A percentile compares a stretch with the other conserved stretches of the same genome.
Evolutionary conservation across 192 early-diverging fungal genomes (phyloP).

Genomic region (Spinellus fusiger): DNA sequence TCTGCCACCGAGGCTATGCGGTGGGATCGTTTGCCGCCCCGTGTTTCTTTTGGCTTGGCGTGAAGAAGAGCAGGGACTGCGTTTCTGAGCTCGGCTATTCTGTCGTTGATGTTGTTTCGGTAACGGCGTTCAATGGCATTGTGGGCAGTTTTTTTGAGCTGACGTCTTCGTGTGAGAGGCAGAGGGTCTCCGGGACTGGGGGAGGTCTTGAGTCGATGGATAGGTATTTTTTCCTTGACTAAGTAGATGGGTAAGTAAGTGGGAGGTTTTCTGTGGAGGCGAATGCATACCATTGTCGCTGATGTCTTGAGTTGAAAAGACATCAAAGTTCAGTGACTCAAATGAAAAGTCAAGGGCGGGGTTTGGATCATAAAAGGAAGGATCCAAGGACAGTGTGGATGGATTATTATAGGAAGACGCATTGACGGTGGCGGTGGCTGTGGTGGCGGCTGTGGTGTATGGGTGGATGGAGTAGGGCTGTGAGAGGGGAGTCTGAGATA

Average conservation of each 20-base stretch:
- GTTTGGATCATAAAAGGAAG: constrained; percentile 12
- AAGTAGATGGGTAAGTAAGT: not conserved
- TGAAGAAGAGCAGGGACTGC: constrained; percentile 78
- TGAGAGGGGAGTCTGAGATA: not conserved
- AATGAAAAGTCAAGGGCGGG: too few species aligned
- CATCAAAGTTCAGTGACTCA: not conserved
- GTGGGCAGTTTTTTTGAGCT: constrained; percentile 86
- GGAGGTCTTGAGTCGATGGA: constrained; percentile 40
- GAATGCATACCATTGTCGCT: too few species aligned
- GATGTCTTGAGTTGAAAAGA: not conserved
- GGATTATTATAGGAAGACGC: too few species aligned
- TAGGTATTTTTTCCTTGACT: constrained; percentile 38
- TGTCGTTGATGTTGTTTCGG: constrained; percentile 95
- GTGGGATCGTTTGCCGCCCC: constrained; percentile 20
- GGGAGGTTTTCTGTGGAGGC: constrained; percentile 6
- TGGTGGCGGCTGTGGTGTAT: not conserved
- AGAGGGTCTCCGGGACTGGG: constrained; percentile 21
- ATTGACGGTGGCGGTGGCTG: not conserved
- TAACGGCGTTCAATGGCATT: constrained; percentile 94
- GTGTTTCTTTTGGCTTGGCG: constrained; percentile 47
- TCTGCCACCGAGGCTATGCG: constrained; percentile 7
- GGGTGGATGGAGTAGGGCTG: not conserved
- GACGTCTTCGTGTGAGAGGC: constrained; percentile 30
- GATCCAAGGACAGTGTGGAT: too few species aligned
- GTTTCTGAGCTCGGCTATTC: constrained; percentile 81